A percentile compares a stretch with the other conserved stretches of the same genome.
These are phyloP conservation scores for Fraxinus dipetala DNA, from an alignment of 305 asterid genomes.

Conservation along the genomic window DNA sequence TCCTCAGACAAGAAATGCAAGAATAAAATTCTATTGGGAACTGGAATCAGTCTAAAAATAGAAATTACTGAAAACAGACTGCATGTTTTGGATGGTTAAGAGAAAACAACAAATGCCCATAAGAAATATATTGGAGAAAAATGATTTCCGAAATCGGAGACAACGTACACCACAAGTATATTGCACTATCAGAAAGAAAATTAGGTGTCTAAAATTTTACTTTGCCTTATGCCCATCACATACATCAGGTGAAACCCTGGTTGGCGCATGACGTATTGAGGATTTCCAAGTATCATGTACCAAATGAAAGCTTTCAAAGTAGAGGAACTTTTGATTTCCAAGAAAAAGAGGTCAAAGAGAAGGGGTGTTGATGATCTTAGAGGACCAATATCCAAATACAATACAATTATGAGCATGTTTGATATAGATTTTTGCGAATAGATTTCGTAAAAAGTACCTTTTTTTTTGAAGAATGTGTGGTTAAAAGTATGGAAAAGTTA, in stretches of 20 bases:
- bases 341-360: neutral
- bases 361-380: neutral
- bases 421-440: neutral
- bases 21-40: neutral
- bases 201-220: neutral
- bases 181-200: neutral
- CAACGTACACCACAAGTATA: neutral
- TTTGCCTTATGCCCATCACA: neutral
- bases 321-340: neutral
- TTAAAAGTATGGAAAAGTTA: neutral
- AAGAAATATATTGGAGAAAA: neutral
- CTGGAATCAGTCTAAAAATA: neutral
- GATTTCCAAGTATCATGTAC: neutral
- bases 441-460: neutral
- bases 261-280: neutral
- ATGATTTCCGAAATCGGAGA: neutral
- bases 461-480: neutral
- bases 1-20: neutral
- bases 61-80: neutral
- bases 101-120: neutral
- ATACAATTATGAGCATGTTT: neutral
- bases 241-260: neutral
- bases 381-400: neutral
- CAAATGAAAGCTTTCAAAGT: neutral
- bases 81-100: neutral